phyloP scores from a whole-genome alignment of 805 yeast genomes.

The Groenewaldozyma salmanticensis region DNA sequence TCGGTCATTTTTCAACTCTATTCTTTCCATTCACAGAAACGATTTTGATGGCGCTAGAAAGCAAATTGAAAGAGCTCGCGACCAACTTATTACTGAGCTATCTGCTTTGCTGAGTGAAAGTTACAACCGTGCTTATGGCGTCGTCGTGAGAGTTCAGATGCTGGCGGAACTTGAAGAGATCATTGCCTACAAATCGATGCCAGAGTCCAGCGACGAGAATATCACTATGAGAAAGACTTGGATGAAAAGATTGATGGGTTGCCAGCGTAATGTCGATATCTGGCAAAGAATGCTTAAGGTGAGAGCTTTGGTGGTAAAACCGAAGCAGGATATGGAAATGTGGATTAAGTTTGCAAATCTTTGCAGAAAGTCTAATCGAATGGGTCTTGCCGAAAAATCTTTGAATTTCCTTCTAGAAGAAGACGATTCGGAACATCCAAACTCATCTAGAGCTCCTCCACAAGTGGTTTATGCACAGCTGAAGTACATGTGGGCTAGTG shows the following conservation, averaged over 20 bases:
- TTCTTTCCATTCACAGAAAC: slow-evolving; percentile 74
- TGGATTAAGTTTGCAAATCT: slow-evolving; percentile 97
- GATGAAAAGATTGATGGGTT: slow-evolving; percentile 85
- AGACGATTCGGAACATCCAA: slow-evolving; percentile 41
- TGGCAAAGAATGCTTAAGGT: slow-evolving; percentile 96
- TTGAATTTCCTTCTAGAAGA: slow-evolving; percentile 70
- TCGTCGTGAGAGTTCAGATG: slow-evolving; percentile 95
- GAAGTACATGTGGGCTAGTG: slow-evolving; percentile 95
- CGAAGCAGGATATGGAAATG: slow-evolving; percentile 93
- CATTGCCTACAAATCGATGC: slow-evolving; percentile 74
- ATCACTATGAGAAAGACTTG: slow-evolving; percentile 79
- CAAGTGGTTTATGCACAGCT: slow-evolving; percentile 95
- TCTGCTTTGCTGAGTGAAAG: slow-evolving; percentile 93
- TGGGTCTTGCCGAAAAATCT: slow-evolving; percentile 88
- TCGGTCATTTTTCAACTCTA: slow-evolving; percentile 88
- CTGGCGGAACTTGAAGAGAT: slow-evolving; percentile 94
- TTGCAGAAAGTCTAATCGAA: slow-evolving; percentile 87
- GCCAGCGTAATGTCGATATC: slow-evolving; percentile 96
- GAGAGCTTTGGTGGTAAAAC: slow-evolving; percentile 84
- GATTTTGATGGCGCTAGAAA: slow-evolving; percentile 71
- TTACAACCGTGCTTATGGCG: slow-evolving; percentile 93
- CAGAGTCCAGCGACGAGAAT: slow-evolving; percentile 74
- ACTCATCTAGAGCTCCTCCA: slow-evolving; percentile 75
- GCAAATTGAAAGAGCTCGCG: slow-evolving; percentile 79
- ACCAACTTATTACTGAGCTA: slow-evolving; percentile 80